Percentiles rank a stretch among this genome's conserved stretches.
phyloP scores from a whole-genome alignment of 441 rosid species.

The Metrosideros polymorpha region DNA sequence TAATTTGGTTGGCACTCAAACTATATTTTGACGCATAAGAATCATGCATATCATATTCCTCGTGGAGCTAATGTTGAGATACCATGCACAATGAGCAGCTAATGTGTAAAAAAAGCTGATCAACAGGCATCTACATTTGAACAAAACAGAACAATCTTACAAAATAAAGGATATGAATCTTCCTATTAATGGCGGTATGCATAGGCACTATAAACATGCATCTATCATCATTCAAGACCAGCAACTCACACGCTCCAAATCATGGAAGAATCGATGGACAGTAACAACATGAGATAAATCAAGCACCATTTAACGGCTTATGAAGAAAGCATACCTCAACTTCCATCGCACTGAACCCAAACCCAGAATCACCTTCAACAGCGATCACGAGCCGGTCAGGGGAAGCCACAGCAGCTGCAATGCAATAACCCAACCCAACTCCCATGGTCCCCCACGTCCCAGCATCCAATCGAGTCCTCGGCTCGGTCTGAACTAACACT shows the following conservation, averaged over 20 bases:
- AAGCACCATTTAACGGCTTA: not conserved
- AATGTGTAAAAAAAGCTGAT: not conserved
- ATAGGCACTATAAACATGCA: not conserved
- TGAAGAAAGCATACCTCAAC: constrained; percentile 62
- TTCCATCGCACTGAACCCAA: constrained; percentile 95
- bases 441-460: constrained; percentile 99
- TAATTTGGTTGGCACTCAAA: not conserved
- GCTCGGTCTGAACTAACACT: constrained; percentile 88
- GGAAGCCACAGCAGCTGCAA: constrained; percentile 89
- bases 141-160: not conserved
- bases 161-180: not conserved
- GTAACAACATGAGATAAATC: not conserved
- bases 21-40: not conserved
- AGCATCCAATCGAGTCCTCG: constrained; percentile 94
- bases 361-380: constrained; percentile 98
- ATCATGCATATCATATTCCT: not conserved
- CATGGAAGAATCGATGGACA: not conserved
- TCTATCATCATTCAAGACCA: not conserved
- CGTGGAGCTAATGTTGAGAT: not conserved
- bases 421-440: constrained; percentile 92
- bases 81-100: not conserved
- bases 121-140: not conserved
- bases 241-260: not conserved
- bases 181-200: not conserved
- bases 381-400: constrained; percentile 83